phyloP scores from a whole-genome alignment of 2,329 filamentous ascomycete species.

The Lecanicillium sp. region DNA sequence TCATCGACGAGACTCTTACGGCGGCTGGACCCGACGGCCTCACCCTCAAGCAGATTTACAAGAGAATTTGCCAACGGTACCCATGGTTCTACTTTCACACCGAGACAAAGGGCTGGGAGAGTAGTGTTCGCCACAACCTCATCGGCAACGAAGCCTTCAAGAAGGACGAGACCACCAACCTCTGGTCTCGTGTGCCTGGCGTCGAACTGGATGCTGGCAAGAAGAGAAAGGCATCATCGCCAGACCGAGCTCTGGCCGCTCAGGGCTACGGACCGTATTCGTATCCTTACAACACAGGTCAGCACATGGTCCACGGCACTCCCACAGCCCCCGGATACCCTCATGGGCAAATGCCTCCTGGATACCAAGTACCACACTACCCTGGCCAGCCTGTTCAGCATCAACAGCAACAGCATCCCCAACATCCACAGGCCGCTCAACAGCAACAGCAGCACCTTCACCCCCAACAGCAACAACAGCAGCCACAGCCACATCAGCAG shows the following conservation, averaged over 20 bases:
- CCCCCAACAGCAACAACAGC: neutral
- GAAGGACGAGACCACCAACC: slow-evolving; percentile 47
- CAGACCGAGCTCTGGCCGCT: slow-evolving; percentile 36
- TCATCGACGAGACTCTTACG: slow-evolving; percentile 52
- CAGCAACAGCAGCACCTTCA: slow-evolving; percentile 13
- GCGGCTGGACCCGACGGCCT: slow-evolving; percentile 46
- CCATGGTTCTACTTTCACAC: slow-evolving; percentile 53
- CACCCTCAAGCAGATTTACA: slow-evolving; percentile 56
- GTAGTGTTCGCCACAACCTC: slow-evolving; percentile 56
- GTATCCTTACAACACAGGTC: slow-evolving; percentile 23
- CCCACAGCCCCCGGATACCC: slow-evolving; percentile 20
- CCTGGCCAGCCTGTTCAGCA: slow-evolving; percentile 17
- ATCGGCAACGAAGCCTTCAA: slow-evolving; percentile 55
- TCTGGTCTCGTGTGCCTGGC: slow-evolving; percentile 51
- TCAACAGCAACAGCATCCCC: slow-evolving; percentile 6
- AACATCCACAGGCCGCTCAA: slow-evolving; percentile 10
- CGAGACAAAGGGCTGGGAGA: slow-evolving; percentile 59
- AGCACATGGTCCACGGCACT: slow-evolving; percentile 23
- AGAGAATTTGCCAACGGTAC: slow-evolving; percentile 50
- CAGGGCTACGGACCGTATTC: slow-evolving; percentile 29
- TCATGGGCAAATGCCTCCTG: slow-evolving; percentile 23
- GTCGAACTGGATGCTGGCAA: slow-evolving; percentile 54
- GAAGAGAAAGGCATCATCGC: slow-evolving; percentile 49
- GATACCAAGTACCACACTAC: slow-evolving; percentile 27
- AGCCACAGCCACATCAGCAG: slow-evolving; percentile 1